Percentiles rank a stretch among this genome's conserved stretches.
phyloP scores from a whole-genome alignment of 106 monocot genomes.

The Gastrodia elata region DNA sequence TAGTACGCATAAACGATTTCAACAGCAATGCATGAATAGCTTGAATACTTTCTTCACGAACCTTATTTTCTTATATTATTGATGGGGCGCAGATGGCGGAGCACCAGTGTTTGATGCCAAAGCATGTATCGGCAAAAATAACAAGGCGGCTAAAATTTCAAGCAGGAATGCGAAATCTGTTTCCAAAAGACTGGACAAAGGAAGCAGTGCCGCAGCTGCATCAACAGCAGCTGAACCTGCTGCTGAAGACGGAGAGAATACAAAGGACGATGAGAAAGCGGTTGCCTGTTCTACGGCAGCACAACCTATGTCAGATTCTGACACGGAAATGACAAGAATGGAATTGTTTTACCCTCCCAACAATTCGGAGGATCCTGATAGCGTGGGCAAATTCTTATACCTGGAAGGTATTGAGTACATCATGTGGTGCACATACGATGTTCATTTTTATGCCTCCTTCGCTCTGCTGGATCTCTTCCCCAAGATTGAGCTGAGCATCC shows the following conservation, averaged over 20 bases:
- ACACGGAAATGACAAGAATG: slow-evolving; percentile 9
- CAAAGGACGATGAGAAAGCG: slow-evolving; percentile 18
- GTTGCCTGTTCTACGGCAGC: slow-evolving; percentile 6
- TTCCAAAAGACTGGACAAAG: slow-evolving; percentile 23
- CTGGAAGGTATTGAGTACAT: slow-evolving; percentile 94
- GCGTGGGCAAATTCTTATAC: slow-evolving; percentile 86
- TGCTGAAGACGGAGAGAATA: slow-evolving; percentile 10
- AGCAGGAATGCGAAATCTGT: slow-evolving; percentile 18
- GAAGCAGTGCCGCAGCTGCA: too few relatives aligned
- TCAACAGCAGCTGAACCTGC: slow-evolving; percentile 10
- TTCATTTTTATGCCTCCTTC: slow-evolving; percentile 98
- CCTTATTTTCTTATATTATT: neutral
- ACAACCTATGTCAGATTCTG: slow-evolving; percentile 13
- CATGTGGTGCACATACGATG: slow-evolving; percentile 99
- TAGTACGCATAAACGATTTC: neutral
- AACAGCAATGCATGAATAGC: neutral
- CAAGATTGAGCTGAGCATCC: slow-evolving; percentile 83
- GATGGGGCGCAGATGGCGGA: slow-evolving; percentile 61
- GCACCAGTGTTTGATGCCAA: slow-evolving; percentile 38
- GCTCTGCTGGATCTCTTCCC: slow-evolving; percentile 93
- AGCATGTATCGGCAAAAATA: slow-evolving; percentile 16
- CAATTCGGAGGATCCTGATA: slow-evolving; percentile 24
- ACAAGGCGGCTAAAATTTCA: slow-evolving; percentile 21
- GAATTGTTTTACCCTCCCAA: slow-evolving; percentile 9
- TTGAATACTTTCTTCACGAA: neutral